phyloP scores from a whole-genome alignment of 2,329 filamentous ascomycete genomes.

The Albophoma yamanashiensis region DNA sequence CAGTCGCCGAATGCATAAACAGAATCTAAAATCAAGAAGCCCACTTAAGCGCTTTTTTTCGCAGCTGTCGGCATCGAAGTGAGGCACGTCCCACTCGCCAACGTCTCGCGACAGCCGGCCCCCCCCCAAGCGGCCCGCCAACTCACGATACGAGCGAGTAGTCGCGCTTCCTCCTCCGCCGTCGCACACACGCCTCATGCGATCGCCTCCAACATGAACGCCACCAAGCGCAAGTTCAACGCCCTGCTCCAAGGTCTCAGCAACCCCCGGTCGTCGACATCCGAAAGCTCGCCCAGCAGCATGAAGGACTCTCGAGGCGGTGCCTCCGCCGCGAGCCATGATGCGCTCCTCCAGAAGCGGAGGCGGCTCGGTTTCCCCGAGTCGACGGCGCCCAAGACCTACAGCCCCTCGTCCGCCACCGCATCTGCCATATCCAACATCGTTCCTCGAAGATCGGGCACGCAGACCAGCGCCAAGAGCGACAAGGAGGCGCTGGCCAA shows the following conservation, averaged over 20 bases:
- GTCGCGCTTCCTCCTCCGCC: not conserved
- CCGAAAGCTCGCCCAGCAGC: slow-evolving; percentile 4
- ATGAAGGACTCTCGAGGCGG: slow-evolving; percentile 12
- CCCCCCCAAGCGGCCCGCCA: not conserved
- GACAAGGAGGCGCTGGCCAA: slow-evolving; percentile 36
- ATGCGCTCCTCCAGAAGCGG: slow-evolving; percentile 39
- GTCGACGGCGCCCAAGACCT: slow-evolving; percentile 22
- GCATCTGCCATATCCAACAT: slow-evolving; percentile 9
- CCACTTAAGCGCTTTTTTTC: not conserved
- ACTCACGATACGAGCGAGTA: not conserved
- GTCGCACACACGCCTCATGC: not conserved
- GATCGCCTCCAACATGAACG: slow-evolving; percentile 41
- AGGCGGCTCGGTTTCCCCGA: slow-evolving; percentile 37
- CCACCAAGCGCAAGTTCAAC: slow-evolving; percentile 79
- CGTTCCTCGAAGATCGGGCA: slow-evolving; percentile 1
- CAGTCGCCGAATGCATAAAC: not conserved
- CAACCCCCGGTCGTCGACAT: slow-evolving; percentile 19
- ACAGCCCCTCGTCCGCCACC: slow-evolving; percentile 6
- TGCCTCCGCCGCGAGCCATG: slow-evolving; percentile 14
- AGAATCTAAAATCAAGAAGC: not conserved
- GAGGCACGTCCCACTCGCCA: not conserved
- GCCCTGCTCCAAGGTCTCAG: slow-evolving; percentile 58
- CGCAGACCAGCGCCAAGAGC: slow-evolving; percentile 5
- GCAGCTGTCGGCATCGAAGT: not conserved
- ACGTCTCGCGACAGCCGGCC: not conserved